Conservation (phyloP, 148 eudicot genomes). For the Rhododendron simsii region DNA sequence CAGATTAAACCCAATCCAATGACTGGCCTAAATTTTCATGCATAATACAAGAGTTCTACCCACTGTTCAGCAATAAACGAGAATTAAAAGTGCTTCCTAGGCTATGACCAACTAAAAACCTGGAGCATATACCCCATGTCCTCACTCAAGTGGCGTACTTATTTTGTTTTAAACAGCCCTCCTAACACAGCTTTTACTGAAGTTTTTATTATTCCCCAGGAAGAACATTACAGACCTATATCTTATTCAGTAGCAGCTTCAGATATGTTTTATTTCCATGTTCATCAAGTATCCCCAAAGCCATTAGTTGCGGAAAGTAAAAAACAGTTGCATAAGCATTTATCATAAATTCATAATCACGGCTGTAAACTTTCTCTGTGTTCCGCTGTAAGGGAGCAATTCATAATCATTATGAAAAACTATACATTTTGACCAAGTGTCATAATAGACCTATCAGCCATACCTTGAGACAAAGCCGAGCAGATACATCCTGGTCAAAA, state of each 20-base stretch:
- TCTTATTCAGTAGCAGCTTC: not conserved
- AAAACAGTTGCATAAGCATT: not conserved
- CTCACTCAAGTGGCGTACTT: not conserved
- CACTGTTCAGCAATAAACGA: not conserved
- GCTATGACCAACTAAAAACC: not conserved
- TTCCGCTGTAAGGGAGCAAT: not conserved
- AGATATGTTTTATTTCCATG: not conserved
- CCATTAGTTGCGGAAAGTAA: not conserved
- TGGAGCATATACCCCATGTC: not conserved
- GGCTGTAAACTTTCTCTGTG: not conserved
- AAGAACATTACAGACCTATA: not conserved
- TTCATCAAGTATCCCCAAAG: not conserved
- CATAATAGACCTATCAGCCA: conserved; percentile 4
- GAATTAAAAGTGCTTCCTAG: not conserved
- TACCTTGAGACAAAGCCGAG: conserved; percentile 88
- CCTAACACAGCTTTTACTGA: not conserved
- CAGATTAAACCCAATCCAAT: not conserved
- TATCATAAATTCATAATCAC: not conserved
- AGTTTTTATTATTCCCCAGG: not conserved
- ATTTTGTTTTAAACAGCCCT: not conserved
- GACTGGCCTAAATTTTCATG: not conserved
- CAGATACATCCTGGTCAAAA: conserved; percentile 90
- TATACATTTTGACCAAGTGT: not conserved
- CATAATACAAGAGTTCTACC: not conserved
- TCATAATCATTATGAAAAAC: not conserved